phyloP scores from a whole-genome alignment of 1,139 yeast genomes.

The Pichia sorboxylosa region DNA sequence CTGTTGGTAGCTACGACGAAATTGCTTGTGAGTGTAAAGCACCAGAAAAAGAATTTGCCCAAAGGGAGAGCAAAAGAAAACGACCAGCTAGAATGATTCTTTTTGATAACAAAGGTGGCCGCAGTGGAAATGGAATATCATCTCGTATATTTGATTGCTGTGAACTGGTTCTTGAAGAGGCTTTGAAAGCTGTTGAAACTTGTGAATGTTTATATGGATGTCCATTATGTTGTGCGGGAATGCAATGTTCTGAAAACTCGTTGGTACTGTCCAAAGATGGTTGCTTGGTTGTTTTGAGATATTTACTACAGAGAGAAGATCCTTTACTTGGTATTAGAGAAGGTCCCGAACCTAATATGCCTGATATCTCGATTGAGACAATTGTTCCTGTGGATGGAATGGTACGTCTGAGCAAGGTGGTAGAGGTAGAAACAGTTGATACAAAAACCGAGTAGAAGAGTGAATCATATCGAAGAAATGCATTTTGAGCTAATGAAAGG shows the following conservation, averaged over 20 bases:
- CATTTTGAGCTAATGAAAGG: too few relatives aligned
- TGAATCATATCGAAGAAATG: too few relatives aligned
- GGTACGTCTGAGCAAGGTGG: too few relatives aligned
- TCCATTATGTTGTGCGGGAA: slow-evolving; percentile 72
- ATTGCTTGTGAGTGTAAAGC: slow-evolving; percentile 91
- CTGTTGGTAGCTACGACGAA: slow-evolving; percentile 53
- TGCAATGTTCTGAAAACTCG: slow-evolving; percentile 70
- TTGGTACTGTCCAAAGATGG: slow-evolving; percentile 82
- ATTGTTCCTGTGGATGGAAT: slow-evolving; percentile 39
- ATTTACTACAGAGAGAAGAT: slow-evolving; percentile 4
- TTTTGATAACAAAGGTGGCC: slow-evolving; percentile 74
- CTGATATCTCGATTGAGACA: slow-evolving; percentile 56
- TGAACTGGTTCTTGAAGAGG: slow-evolving; percentile 49
- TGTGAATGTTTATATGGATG: slow-evolving; percentile 87
- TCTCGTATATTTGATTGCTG: slow-evolving; percentile 70
- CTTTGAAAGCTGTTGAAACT: slow-evolving; percentile 43
- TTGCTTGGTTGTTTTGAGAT: slow-evolving; percentile 50
- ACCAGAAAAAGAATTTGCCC: slow-evolving; percentile 87
- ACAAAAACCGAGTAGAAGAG: too few relatives aligned
- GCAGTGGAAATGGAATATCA: slow-evolving; percentile 66
- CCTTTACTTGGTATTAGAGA: slow-evolving; percentile 2
- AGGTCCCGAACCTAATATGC: slow-evolving; percentile 54
- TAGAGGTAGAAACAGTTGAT: too few relatives aligned
- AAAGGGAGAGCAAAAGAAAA: slow-evolving; percentile 50
- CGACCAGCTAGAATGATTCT: slow-evolving; percentile 83